These are phyloP conservation scores for Boletales sp. DNA, from an alignment of 768 basidiomycete genomes.

Conservation along the genomic window DNA sequence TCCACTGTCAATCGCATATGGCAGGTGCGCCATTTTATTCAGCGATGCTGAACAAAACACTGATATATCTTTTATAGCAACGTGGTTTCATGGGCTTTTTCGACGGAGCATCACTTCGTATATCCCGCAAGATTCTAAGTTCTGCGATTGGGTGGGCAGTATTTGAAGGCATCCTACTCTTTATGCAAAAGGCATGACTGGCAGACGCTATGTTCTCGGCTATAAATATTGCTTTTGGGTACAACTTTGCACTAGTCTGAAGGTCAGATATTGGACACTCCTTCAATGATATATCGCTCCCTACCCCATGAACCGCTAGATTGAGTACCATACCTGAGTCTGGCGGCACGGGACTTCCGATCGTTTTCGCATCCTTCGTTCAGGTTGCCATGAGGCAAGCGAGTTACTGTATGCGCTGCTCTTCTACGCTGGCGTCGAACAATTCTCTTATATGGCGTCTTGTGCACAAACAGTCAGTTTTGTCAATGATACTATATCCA, in stretches of 20 bases:
- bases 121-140: constrained; percentile 82
- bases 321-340: no score
- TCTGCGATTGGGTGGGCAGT: constrained; percentile 94
- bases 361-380: no score
- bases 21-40: constrained; percentile 43
- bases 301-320: no score
- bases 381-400: no score
- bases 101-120: constrained; percentile 77
- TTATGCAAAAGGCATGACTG: no score
- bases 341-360: no score
- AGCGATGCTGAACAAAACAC: background rate
- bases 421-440: constrained; percentile 78
- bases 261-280: no score
- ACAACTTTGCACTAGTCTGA: no score
- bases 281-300: no score
- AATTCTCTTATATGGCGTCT: constrained; percentile 80
- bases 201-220: no score
- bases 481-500: background rate
- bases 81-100: constrained; percentile 80
- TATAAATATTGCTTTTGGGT: no score
- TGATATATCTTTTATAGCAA: constrained; percentile 46
- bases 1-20: constrained; percentile 66
- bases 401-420: constrained; percentile 73
- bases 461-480: constrained; percentile 50
- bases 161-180: no score